A percentile compares a stretch with the other conserved stretches of the same genome.
These are phyloP conservation scores for Chenopodium album DNA, from an alignment of 148 eudicot species.

Conservation along the genomic window DNA sequence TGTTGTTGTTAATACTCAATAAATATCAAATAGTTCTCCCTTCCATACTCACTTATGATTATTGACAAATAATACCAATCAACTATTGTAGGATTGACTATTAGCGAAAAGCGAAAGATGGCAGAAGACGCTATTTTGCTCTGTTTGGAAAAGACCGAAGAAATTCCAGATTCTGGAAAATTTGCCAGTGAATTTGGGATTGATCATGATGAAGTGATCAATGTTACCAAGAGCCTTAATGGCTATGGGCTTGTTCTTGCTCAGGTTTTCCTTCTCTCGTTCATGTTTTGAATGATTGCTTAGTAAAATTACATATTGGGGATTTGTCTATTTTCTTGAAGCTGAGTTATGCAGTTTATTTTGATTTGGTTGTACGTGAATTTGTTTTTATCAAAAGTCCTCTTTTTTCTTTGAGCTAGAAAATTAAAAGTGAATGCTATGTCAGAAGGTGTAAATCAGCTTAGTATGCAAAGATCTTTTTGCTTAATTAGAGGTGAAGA, in stretches of 20 bases:
- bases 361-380: background rate
- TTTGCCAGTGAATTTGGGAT: slow-evolving; percentile 57
- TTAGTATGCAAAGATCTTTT: background rate
- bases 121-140: slow-evolving; percentile 78
- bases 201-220: slow-evolving; percentile 68
- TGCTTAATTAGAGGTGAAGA: background rate
- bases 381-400: too few relatives aligned
- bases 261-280: slow-evolving; percentile 40
- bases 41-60: too few relatives aligned
- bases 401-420: too few relatives aligned
- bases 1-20: too few relatives aligned
- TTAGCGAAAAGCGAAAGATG: slow-evolving; percentile 30
- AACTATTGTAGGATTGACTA: too few relatives aligned
- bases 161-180: slow-evolving; percentile 64
- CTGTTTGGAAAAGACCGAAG: slow-evolving; percentile 57
- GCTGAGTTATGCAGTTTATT: background rate
- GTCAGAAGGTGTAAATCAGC: background rate
- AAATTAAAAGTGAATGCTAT: background rate
- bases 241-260: slow-evolving; percentile 62
- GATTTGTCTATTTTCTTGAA: background rate
- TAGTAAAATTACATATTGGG: background rate
- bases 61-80: too few relatives aligned
- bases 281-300: background rate
- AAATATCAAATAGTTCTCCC: too few relatives aligned
- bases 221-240: slow-evolving; percentile 69